Evolutionary conservation across 1,284 basidiomycete species (phyloP), one percentile per base, ranked within the genome.

Genomic region (Sanghuangporus sanghuang): DNA sequence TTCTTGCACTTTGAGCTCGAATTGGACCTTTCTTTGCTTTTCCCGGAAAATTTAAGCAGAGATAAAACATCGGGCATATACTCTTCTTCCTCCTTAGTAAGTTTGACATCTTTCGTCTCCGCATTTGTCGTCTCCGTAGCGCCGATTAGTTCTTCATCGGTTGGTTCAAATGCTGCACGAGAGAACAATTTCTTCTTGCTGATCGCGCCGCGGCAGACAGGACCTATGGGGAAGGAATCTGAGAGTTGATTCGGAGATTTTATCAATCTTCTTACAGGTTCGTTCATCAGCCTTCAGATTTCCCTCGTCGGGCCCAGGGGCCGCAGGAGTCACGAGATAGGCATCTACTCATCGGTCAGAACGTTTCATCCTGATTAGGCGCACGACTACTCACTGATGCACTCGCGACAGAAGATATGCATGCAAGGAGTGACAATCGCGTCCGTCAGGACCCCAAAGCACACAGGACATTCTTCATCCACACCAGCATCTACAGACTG

Each of bases 401-500:
- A 85, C 55, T 79, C 79, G 16, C 76, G 73, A 68, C 83, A 86
- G 71, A 82, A 85, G 3, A 77, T 71, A 66, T 85, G 84, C 7
- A 72, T 73, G 67, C 84, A 85, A 0, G 75, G 67, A 0, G 82
- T 85, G 9, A 84, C 69, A 7, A 82, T 75, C 2, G 82, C 71
- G 62, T 80, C 76, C 0, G 75, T 79, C 64, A 81, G 74, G 3
- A 69, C 70, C 64, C 85, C 83, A 63, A 78, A 79, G 67, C 82
- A 85, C 46, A 85, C 79, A 0, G 83, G 79, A 66, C 82, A 86
- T 54, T 83, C 81, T 50, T 83, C 82, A 36, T 76, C 81, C 9
- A 76, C 66, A 14, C 72, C 71, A 8, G 80, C 81, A 68, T 85
- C 80, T 0, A 69, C 68, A 39, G 81, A 81, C 81, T 83, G 59